A percentile compares a stretch with the other conserved stretches of the same genome.
Evolutionary conservation across 768 basidiomycete species (phyloP).

Genomic region (Amanita muscaria): DNA sequence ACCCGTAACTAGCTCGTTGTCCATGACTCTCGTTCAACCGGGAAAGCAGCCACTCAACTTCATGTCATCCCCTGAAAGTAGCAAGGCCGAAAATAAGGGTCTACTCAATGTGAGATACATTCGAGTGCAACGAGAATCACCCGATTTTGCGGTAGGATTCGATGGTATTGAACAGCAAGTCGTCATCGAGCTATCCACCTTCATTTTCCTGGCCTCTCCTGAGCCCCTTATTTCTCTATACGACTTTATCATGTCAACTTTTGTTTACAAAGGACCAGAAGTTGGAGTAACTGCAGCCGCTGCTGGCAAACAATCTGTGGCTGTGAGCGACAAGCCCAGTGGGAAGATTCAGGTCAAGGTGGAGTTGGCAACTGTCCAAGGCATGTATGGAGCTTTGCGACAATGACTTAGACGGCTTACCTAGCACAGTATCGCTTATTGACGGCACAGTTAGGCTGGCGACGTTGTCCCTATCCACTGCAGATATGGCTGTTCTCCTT

Average conservation of each 20-base stretch:
- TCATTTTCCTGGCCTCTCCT: slow-evolving; percentile 81
- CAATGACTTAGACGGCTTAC: background rate
- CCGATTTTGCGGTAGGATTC: slow-evolving; percentile 71
- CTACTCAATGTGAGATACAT: slow-evolving; percentile 73
- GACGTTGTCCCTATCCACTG: slow-evolving; percentile 84
- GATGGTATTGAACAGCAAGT: slow-evolving; percentile 86
- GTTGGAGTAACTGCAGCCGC: background rate
- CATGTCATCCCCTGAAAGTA: slow-evolving; percentile 49
- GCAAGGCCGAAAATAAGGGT: slow-evolving; percentile 40
- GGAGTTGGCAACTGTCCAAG: slow-evolving; percentile 76
- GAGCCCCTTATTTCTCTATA: slow-evolving; percentile 87
- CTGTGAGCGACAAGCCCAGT: slow-evolving; percentile 6
- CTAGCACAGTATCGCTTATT: slow-evolving; percentile 58
- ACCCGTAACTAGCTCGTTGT: slow-evolving; percentile 47
- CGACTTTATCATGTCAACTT: slow-evolving; percentile 97
- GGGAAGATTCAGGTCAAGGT: slow-evolving; percentile 76
- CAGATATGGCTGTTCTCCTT: slow-evolving; percentile 73
- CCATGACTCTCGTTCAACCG: slow-evolving; percentile 63
- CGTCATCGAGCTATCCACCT: slow-evolving; percentile 81
- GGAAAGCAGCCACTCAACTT: slow-evolving; percentile 47
- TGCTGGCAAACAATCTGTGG: background rate
- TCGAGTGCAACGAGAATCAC: slow-evolving; percentile 75
- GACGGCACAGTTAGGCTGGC: slow-evolving; percentile 65
- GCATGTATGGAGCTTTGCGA: slow-evolving; percentile 29
- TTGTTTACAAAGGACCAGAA: slow-evolving; percentile 47